Evolutionary conservation across 2,329 filamentous ascomycete genomes (phyloP).

Genomic region (Alternaria infectoria): DNA sequence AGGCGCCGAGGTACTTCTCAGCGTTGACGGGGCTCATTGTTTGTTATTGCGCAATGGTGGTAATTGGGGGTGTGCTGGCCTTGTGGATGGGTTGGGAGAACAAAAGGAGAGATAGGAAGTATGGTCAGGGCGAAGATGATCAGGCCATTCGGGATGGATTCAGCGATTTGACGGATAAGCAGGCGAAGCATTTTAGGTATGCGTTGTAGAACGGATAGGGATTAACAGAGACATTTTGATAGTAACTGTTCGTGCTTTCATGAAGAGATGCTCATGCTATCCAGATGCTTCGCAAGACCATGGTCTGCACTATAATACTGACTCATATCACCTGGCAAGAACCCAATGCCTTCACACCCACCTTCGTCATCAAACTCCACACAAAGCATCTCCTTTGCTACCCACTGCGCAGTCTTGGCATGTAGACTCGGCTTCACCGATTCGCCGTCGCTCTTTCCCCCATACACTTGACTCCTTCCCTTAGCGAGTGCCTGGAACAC

Average conservation of each 20-base stretch:
- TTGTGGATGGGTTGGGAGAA: constrained; percentile 45
- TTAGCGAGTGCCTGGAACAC: constrained; percentile 64
- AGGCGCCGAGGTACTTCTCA: constrained; percentile 54
- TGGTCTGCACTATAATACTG: too few relatives aligned
- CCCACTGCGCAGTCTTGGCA: constrained; percentile 55
- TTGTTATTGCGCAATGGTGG: constrained; percentile 54
- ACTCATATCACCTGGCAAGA: neutral
- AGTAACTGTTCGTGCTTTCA: neutral
- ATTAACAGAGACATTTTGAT: neutral
- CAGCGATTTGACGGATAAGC: constrained; percentile 42
- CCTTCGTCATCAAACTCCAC: constrained; percentile 48
- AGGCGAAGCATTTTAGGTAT: constrained; percentile 45
- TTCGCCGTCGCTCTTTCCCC: neutral
- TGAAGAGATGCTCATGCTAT: neutral
- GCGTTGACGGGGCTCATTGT: constrained; percentile 53
- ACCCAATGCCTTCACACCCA: constrained; percentile 47
- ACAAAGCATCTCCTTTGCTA: constrained; percentile 47
- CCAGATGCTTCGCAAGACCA: too few relatives aligned
- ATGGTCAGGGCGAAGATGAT: constrained; percentile 37
- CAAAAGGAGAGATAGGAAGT: constrained; percentile 34
- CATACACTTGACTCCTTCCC: constrained; percentile 48
- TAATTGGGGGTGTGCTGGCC: constrained; percentile 35
- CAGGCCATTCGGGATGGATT: constrained; percentile 44
- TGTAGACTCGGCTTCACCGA: constrained; percentile 48
- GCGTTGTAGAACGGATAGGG: constrained; percentile 25